phyloP scores from a whole-genome alignment of 2,329 filamentous ascomycete genomes.

The Aspergillus costaricaensis region DNA sequence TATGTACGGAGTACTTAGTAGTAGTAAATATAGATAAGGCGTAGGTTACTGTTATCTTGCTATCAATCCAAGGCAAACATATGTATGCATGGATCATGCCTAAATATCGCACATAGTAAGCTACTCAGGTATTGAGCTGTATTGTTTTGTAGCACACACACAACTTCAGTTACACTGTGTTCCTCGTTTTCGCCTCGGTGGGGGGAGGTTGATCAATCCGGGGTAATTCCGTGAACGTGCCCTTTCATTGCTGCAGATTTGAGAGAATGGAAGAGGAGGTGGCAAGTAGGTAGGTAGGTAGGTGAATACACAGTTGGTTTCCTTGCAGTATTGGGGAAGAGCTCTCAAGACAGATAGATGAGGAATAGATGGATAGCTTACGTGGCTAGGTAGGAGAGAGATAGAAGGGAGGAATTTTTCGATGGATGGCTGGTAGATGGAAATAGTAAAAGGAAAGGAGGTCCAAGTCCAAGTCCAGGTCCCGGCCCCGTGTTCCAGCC shows the following conservation, averaged over 20 bases:
- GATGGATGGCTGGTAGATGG: not conserved
- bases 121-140: not conserved
- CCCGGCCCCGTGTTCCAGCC: not conserved
- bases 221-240: slow-evolving; percentile 3
- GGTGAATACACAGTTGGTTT: not conserved
- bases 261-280: not conserved
- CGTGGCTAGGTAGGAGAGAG: not conserved
- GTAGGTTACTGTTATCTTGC: no score
- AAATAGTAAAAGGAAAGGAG: not conserved
- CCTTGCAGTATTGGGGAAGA: not conserved
- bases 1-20: not conserved
- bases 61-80: no score
- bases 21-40: not conserved
- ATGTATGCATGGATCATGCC: no score
- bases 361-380: not conserved
- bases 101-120: not conserved
- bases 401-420: not conserved
- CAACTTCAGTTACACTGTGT: not conserved
- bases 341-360: no score
- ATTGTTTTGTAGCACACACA: not conserved
- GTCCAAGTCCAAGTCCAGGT: not conserved
- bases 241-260: not conserved
- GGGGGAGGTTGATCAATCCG: not conserved
- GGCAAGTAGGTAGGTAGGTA: not conserved
- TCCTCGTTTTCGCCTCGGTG: not conserved